Evolutionary conservation across 108 stramenopile species (phyloP).

Genomic region (Epipyxis sp.): DNA sequence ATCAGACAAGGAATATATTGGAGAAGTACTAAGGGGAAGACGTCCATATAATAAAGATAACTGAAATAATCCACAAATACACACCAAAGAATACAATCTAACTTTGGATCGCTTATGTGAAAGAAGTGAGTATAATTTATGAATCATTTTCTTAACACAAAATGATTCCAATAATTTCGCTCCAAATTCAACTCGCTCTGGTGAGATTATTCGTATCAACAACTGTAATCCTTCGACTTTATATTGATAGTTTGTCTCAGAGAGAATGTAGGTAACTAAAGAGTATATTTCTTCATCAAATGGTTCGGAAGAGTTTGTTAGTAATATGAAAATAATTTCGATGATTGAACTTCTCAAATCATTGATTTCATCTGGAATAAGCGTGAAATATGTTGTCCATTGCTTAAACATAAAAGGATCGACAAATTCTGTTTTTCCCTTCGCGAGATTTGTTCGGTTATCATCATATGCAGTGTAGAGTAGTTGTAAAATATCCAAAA

Average conservation of each 20-base stretch:
- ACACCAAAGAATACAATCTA: not conserved
- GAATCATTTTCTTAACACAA: not conserved
- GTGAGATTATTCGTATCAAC: not conserved
- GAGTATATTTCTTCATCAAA: not conserved
- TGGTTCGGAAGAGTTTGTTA: not conserved
- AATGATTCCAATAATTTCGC: not conserved
- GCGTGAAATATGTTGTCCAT: not conserved
- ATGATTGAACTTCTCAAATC: not conserved
- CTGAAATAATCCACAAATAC: not conserved
- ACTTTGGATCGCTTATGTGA: not conserved
- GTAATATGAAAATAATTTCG: not conserved
- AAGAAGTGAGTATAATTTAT: not conserved
- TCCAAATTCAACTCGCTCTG: not conserved
- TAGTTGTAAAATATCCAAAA: not conserved
- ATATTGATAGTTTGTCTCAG: not conserved
- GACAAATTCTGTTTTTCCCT: not conserved
- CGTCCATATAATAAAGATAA: not conserved
- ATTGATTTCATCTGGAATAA: not conserved
- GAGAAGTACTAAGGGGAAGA: not conserved
- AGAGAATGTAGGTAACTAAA: not conserved
- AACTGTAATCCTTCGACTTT: constrained; percentile 12
- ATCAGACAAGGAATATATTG: not conserved
- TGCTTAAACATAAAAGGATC: not conserved
- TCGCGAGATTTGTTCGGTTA: not conserved
- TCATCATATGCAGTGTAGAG: not conserved